A percentile compares a stretch with the other conserved stretches of the same genome.
Evolutionary conservation across 495 filamentous ascomycete genomes (phyloP).

Genomic region (Penicillium ochrochloron): DNA sequence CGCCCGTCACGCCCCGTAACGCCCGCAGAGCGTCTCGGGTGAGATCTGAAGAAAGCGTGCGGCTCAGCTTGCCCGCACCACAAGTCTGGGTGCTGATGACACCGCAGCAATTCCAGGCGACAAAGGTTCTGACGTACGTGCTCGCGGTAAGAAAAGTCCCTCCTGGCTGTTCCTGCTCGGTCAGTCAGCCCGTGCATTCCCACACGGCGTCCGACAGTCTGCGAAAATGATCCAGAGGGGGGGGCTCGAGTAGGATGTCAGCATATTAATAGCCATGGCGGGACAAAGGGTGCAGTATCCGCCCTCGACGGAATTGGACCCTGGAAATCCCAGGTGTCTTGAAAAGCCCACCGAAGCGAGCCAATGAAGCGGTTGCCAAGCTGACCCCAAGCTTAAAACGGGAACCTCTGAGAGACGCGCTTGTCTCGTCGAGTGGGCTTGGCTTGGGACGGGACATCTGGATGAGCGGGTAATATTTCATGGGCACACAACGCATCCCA

Average conservation of each 20-base stretch:
- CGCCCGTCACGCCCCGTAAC: not conserved
- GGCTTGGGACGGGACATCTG: slow-evolving; percentile 10
- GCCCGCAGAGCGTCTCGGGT: not conserved
- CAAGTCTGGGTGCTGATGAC: not conserved
- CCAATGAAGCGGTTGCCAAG: slow-evolving; percentile 20
- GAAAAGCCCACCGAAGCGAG: slow-evolving; percentile 11
- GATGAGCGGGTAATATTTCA: not conserved
- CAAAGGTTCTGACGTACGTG: not conserved
- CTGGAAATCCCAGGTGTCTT: slow-evolving; percentile 2
- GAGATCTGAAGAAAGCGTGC: not conserved
- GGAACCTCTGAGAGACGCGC: slow-evolving; percentile 2
- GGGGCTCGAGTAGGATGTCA: not conserved
- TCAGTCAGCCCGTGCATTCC: slow-evolving; percentile 6
- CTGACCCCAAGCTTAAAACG: slow-evolving; percentile 8
- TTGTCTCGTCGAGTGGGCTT: slow-evolving; percentile 13
- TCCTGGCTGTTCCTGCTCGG: not conserved
- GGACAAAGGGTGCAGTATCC: slow-evolving; percentile 8
- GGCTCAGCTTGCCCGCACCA: slow-evolving; percentile 1
- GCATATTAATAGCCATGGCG: slow-evolving; percentile 21
- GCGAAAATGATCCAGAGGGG: slow-evolving; percentile 8
- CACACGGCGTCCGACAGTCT: not conserved
- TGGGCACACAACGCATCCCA: not conserved
- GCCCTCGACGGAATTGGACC: slow-evolving; percentile 11
- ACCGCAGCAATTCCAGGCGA: not conserved
- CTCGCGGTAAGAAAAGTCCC: not conserved